These are phyloP conservation scores for Colletotrichum liaoningense DNA, from an alignment of 2,329 filamentous ascomycete species.

Conservation along the genomic window DNA sequence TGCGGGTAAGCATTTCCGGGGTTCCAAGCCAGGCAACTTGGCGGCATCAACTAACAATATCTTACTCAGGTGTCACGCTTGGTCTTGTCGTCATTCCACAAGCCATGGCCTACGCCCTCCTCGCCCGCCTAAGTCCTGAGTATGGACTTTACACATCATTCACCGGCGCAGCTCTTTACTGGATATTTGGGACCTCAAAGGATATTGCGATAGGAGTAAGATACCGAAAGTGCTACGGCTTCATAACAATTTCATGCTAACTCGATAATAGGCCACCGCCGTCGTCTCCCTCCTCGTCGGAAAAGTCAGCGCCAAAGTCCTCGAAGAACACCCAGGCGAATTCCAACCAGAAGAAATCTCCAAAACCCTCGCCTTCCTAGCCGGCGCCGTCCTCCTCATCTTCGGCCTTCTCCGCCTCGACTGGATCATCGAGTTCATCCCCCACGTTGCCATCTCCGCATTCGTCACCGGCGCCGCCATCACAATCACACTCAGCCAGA, in stretches of 20 bases:
- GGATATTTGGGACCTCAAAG: constrained; percentile 87
- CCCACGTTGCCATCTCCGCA: constrained; percentile 62
- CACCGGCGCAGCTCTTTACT: constrained; percentile 82
- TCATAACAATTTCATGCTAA: too few species aligned
- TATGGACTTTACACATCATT: constrained; percentile 87
- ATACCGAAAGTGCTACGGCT: not conserved
- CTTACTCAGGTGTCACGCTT: constrained; percentile 47
- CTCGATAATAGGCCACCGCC: constrained; percentile 61
- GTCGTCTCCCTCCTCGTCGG: constrained; percentile 64
- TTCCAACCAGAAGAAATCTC: constrained; percentile 49
- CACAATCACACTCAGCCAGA: constrained; percentile 62
- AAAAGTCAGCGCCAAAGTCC: constrained; percentile 54
- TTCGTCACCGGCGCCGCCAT: constrained; percentile 67
- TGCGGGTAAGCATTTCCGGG: constrained; percentile 62
- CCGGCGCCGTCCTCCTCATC: constrained; percentile 60
- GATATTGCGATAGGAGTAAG: constrained; percentile 81
- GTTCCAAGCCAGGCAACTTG: too few species aligned
- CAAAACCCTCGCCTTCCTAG: constrained; percentile 59
- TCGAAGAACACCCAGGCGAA: constrained; percentile 46
- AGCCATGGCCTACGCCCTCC: constrained; percentile 81
- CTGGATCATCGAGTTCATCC: constrained; percentile 66
- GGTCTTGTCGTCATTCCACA: constrained; percentile 83
- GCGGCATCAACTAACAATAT: constrained; percentile 34
- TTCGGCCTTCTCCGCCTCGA: constrained; percentile 62
- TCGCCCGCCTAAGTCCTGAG: constrained; percentile 75